Evolutionary conservation across 179 eudicot species (phyloP).

Genomic region (Camellia oleifera): DNA sequence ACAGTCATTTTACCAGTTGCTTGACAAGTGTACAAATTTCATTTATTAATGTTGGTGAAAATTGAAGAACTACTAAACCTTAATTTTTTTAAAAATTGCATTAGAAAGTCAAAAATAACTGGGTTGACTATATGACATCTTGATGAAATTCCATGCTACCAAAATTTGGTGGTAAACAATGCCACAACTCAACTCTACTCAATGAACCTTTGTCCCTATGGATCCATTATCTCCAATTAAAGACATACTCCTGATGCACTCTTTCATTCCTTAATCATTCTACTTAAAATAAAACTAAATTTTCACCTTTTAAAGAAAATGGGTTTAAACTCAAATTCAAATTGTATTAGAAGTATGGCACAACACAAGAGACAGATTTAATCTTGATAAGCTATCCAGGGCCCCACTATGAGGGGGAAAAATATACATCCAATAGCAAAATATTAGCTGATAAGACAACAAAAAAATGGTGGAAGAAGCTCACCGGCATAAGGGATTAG

Average conservation of each 20-base stretch:
- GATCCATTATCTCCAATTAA: no score
- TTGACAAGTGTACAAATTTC: background rate
- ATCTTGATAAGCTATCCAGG: background rate
- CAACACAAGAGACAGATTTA: background rate
- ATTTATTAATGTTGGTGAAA: background rate
- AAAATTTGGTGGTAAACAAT: background rate
- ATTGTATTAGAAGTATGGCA: background rate
- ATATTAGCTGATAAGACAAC: background rate
- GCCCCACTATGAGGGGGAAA: background rate
- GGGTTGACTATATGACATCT: background rate
- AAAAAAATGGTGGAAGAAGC: slow-evolving; percentile 21
- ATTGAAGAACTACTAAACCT: background rate
- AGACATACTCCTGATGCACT: no score
- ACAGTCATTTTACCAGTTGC: background rate
- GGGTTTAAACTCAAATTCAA: background rate
- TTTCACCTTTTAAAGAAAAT: background rate
- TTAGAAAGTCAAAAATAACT: background rate
- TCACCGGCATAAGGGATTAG: slow-evolving; percentile 94
- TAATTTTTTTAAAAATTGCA: background rate
- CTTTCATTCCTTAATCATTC: no score
- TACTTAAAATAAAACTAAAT: no score
- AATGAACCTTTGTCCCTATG: no score
- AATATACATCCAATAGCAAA: background rate
- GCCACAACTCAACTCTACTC: background rate
- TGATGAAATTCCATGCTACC: background rate